Conservation (phyloP, 768 basidiomycete species). For the Termitomyces sp. region DNA sequence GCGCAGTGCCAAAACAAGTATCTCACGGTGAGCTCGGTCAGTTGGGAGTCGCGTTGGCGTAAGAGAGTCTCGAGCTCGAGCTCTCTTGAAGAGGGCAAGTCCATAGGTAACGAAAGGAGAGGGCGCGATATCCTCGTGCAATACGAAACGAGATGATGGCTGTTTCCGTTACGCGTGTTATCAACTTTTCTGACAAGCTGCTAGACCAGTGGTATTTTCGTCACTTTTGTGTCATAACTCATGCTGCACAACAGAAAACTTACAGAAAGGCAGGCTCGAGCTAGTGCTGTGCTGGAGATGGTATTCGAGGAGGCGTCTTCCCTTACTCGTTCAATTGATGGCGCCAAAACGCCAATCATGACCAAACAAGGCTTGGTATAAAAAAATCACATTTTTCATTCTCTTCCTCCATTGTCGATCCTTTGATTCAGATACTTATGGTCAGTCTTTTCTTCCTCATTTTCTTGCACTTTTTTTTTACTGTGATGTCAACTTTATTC, state of each 20-base stretch:
- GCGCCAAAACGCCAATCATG: slow-evolving; percentile 9
- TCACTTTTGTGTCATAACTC: background rate
- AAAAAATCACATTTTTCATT: slow-evolving; percentile 2
- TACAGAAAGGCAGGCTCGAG: background rate
- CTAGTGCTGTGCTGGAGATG: background rate
- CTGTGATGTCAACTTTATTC: slow-evolving; percentile 61
- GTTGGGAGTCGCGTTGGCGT: slow-evolving; percentile 68
- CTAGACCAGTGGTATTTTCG: background rate
- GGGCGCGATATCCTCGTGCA: slow-evolving; percentile 4
- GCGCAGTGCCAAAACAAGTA: slow-evolving; percentile 2
- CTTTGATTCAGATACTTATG: background rate
- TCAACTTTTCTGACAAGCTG: background rate
- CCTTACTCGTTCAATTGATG: slow-evolving; percentile 7
- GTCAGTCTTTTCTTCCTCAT: slow-evolving; percentile 17
- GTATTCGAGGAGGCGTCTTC: background rate
- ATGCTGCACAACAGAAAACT: background rate
- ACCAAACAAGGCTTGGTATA: slow-evolving; percentile 14
- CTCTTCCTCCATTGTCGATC: background rate
- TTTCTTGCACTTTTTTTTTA: slow-evolving; percentile 8
- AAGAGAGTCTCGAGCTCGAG: slow-evolving; percentile 76
- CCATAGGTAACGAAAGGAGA: slow-evolving; percentile 36
- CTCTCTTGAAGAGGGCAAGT: slow-evolving; percentile 69
- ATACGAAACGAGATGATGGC: slow-evolving; percentile 4
- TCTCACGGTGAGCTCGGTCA: slow-evolving; percentile 68
- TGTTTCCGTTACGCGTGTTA: slow-evolving; percentile 1